phyloP scores from a whole-genome alignment of 2,329 filamentous ascomycete species.

The Alternaria gansuensis region DNA sequence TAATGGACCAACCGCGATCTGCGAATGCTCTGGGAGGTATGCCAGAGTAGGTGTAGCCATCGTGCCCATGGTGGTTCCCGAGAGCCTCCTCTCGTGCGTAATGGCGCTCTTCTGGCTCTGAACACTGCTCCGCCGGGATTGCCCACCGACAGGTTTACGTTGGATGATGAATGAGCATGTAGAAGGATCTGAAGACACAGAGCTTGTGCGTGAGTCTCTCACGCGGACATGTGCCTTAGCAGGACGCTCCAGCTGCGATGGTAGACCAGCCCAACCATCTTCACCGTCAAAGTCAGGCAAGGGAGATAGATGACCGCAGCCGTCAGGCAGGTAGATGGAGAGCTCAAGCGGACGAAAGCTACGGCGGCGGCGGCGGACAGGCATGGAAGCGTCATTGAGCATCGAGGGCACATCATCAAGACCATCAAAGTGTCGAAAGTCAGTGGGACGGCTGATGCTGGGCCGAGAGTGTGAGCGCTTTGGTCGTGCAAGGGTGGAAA shows the following conservation, averaged over 20 bases:
- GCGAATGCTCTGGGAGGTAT: conserved; percentile 39
- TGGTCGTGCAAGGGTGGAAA: conserved; percentile 44
- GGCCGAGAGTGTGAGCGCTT: conserved; percentile 48
- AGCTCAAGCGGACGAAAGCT: conserved; percentile 53
- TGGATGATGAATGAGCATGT: conserved; percentile 42
- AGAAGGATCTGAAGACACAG: conserved; percentile 40
- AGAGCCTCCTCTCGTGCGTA: conserved; percentile 34
- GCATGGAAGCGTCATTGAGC: conserved; percentile 44
- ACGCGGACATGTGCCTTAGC: conserved; percentile 47
- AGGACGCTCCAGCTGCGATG: conserved; percentile 44
- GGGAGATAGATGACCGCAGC: conserved; percentile 48
- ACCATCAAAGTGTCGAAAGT: conserved; percentile 50
- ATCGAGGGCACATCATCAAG: conserved; percentile 46
- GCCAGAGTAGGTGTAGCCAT: conserved; percentile 39
- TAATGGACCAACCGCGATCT: conserved; percentile 28
- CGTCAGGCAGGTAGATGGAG: conserved; percentile 51
- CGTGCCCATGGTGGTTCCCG: conserved; percentile 34
- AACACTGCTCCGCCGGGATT: conserved; percentile 43
- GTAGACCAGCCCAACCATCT: conserved; percentile 38
- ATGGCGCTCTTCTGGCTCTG: conserved; percentile 37
- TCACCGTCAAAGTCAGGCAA: conserved; percentile 51
- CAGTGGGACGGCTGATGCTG: conserved; percentile 49
- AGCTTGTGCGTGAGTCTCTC: conserved; percentile 41
- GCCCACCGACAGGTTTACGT: conserved; percentile 46
- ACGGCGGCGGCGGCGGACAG: conserved; percentile 43